Evolutionary conservation across 805 yeast genomes (phyloP).

Genomic region (Naumovozyma baii): DNA sequence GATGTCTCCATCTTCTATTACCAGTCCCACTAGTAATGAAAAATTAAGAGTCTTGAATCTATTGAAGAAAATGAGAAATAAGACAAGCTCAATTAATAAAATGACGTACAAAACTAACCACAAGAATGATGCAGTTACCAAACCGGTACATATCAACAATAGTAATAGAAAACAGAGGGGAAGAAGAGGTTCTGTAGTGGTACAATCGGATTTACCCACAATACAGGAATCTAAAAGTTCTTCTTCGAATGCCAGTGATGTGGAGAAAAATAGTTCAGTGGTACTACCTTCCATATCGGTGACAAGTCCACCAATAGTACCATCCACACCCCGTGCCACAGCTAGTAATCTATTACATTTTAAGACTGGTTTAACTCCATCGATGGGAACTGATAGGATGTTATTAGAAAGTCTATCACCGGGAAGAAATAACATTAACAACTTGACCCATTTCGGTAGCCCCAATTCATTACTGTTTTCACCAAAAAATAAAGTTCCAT

Average conservation of each 20-base stretch:
- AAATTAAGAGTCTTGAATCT: slow-evolving; percentile 21
- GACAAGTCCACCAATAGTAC: slow-evolving; percentile 1
- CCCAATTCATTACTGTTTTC: neutral
- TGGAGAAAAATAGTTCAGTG: slow-evolving; percentile 1
- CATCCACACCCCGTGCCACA: slow-evolving; percentile 1
- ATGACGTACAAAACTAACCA: neutral
- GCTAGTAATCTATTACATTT: slow-evolving; percentile 1
- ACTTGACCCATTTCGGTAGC: neutral
- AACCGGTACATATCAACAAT: slow-evolving; percentile 1
- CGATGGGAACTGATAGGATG: slow-evolving; percentile 3
- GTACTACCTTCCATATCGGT: slow-evolving; percentile 5
- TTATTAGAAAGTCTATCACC: slow-evolving; percentile 3
- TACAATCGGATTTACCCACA: neutral
- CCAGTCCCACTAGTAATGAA: slow-evolving; percentile 11
- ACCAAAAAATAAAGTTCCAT: neutral
- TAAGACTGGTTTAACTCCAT: slow-evolving; percentile 9
- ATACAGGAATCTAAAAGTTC: neutral
- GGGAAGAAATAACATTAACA: neutral
- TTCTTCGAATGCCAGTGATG: neutral
- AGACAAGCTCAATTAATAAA: slow-evolving; percentile 2
- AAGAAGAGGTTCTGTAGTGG: neutral
- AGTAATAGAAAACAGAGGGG: neutral
- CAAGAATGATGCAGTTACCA: neutral
- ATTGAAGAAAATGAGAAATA: slow-evolving; percentile 23
- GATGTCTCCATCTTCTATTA: neutral